A percentile compares a stretch with the other conserved stretches of the same genome.
Evolutionary conservation across 345 rosid species (phyloP).

Genomic region (Eucalyptus decipiens): DNA sequence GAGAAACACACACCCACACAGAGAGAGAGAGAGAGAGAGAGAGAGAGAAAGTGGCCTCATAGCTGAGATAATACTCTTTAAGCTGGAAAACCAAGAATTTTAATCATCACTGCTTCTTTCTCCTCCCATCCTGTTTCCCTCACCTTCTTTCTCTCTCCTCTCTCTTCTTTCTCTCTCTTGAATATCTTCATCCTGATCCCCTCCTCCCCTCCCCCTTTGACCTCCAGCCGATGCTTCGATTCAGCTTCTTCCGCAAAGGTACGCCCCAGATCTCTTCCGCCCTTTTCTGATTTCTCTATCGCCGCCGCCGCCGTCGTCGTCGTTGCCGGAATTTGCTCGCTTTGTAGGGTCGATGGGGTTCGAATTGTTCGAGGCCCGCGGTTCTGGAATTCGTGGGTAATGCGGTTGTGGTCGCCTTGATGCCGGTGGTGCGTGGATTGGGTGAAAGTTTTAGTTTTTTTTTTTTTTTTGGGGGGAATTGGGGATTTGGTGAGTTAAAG

Average conservation of each 20-base stretch:
- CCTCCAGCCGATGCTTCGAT: conserved; percentile 49
- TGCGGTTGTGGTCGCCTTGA: not conserved
- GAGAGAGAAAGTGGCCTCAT: not conserved
- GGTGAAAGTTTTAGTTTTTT: not conserved
- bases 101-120: not conserved
- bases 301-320: not conserved
- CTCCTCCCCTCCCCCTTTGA: not conserved
- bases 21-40: not conserved
- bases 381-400: not conserved
- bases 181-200: not conserved
- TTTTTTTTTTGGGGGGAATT: not conserved
- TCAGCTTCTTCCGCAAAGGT: conserved; percentile 53
- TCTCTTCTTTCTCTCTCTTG: not conserved
- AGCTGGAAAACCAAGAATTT: not conserved
- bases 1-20: not conserved
- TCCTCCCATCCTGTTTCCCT: too few relatives aligned
- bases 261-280: not conserved
- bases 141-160: not conserved
- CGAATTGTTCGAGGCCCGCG: not conserved
- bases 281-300: not conserved
- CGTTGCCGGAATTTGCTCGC: not conserved
- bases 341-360: not conserved
- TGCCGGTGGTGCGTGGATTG: not conserved
- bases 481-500: not conserved
- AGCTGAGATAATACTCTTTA: not conserved